Percentiles rank a stretch among this genome's conserved stretches.
These are phyloP conservation scores for Corchorus capsularis DNA, from an alignment of 345 rosid species.

Conservation along the genomic window DNA sequence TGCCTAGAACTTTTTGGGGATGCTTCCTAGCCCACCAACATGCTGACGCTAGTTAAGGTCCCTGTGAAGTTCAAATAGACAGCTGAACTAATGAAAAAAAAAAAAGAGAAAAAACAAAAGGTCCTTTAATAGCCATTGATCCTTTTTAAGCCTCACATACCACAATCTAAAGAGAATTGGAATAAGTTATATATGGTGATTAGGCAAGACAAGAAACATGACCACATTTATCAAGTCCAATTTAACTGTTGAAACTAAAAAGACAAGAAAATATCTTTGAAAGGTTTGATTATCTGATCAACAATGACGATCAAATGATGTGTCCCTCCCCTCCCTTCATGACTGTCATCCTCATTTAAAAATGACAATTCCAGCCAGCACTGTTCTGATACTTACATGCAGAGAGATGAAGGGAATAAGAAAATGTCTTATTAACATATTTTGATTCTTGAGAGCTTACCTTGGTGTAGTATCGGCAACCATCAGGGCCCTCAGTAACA, in stretches of 20 bases:
- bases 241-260: neutral
- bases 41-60: neutral
- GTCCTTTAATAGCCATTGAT: neutral
- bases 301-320: neutral
- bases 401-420: neutral
- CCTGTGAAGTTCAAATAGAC: neutral
- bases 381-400: neutral
- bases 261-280: neutral
- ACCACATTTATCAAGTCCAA: neutral
- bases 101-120: too few relatives aligned
- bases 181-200: neutral
- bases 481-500: slow-evolving; percentile 83
- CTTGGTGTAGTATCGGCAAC: slow-evolving; percentile 95
- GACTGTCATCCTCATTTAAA: neutral
- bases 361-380: neutral
- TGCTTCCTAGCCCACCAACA: neutral
- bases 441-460: slow-evolving; percentile 32
- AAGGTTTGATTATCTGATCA: neutral
- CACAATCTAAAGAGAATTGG: neutral
- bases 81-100: neutral
- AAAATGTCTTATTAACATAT: neutral
- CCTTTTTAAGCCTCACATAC: neutral
- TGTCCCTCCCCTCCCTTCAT: too few relatives aligned
- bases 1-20: neutral
- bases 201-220: neutral